Percentiles rank a stretch among this genome's conserved stretches.
Conservation (phyloP, 768 basidiomycete genomes). For the Leucosporidium scottii region DNA sequence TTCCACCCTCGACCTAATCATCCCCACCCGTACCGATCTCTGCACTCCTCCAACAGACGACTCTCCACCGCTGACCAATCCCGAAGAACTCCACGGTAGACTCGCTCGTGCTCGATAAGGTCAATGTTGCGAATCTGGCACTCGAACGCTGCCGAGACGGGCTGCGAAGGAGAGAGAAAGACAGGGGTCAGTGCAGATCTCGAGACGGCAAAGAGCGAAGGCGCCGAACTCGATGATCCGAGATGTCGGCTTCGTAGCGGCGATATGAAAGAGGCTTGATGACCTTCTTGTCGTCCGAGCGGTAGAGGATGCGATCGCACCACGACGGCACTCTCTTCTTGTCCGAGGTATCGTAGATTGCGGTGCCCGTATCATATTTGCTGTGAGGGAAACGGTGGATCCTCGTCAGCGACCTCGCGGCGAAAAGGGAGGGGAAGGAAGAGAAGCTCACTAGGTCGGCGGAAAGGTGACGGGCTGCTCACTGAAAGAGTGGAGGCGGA, state of each 20-base stretch:
- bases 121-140: constrained; percentile 61
- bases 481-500: constrained; percentile 70
- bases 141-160: constrained; percentile 33
- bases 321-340: constrained; percentile 86
- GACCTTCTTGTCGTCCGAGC: constrained; percentile 43
- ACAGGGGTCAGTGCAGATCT: constrained; percentile 75
- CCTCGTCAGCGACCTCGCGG: not conserved
- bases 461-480: constrained; percentile 73
- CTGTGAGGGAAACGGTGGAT: constrained; percentile 51
- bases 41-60: constrained; percentile 33
- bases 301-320: constrained; percentile 91
- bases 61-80: constrained; percentile 42
- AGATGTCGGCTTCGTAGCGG: constrained; percentile 77
- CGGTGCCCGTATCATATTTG: constrained; percentile 59
- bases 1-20: no score
- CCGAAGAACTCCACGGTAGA: constrained; percentile 52
- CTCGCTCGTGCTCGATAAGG: constrained; percentile 51
- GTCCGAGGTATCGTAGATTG: constrained; percentile 70
- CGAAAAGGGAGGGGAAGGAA: no score
- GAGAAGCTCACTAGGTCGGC: constrained; percentile 71
- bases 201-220: constrained; percentile 51
- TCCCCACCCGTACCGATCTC: no score
- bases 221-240: constrained; percentile 57
- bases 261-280: constrained; percentile 64
- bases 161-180: constrained; percentile 74